phyloP scores from a whole-genome alignment of 2,329 filamentous ascomycete species.

The Lecanosticta acicola region DNA sequence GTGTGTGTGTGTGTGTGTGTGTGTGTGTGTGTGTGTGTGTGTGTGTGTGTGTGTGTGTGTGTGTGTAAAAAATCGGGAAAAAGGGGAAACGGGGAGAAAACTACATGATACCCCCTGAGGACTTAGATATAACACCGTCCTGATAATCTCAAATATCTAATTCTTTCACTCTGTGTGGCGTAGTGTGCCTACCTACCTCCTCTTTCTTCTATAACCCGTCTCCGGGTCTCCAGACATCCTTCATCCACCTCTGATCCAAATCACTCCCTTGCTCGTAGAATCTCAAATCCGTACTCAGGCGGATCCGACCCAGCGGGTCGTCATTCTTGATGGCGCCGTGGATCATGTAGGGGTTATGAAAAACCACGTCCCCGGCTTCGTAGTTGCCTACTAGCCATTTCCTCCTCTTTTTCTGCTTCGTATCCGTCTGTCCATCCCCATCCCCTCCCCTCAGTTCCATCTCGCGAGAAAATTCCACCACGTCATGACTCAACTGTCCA shows the following conservation, averaged over 20 bases:
- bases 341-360: conserved; percentile 43
- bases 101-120: no score
- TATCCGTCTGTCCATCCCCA: not conserved
- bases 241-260: conserved; percentile 36
- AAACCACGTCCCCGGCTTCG: conserved; percentile 49
- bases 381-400: conserved; percentile 50
- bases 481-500: not conserved
- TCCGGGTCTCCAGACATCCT: conserved; percentile 32
- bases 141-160: no score
- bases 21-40: no score
- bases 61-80: no score
- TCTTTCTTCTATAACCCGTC: conserved; percentile 28
- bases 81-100: no score
- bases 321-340: conserved; percentile 39
- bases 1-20: no score
- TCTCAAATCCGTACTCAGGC: conserved; percentile 40
- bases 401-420: conserved; percentile 9
- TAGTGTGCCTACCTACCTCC: not conserved
- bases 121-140: no score
- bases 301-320: conserved; percentile 35
- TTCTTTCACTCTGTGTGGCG: no score
- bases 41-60: no score
- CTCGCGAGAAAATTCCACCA: not conserved
- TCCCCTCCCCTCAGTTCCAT: conserved; percentile 1
- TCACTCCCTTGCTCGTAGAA: conserved; percentile 36